Base-by-base conservation (phyloP, 1,139 yeast genomes). In the Petasospora rhodanensis region DNA sequence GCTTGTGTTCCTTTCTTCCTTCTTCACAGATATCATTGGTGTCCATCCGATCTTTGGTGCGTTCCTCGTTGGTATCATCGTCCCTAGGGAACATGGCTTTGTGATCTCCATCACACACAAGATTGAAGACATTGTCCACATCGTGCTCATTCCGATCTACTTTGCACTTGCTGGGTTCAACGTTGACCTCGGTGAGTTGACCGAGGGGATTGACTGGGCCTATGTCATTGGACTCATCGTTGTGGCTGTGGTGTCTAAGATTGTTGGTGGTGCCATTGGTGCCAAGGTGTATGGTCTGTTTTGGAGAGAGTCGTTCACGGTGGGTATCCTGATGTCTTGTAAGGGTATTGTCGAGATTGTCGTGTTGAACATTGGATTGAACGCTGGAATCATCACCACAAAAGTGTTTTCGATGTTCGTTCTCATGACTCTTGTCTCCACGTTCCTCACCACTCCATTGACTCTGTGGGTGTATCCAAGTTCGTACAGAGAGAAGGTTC, bases 1-100 rank as follows among this genome's bases (percentile, higher is more conserved):
- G 12, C 49, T 73, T 42, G 78, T 76, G 41, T 73, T 82, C 42
- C 58, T 71, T 4, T 79, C 89, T 3, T 74, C 93, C 1, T 83
- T 82, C 57, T 80, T 73, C 55, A 83, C 93, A 3, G 87, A 81
- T 54, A 78, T 81, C 37, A 79, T 82, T 42, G 93, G 93, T 3
- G 89, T 81, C 9, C 87, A 79, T 54, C 78, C 86, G 0, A 82
- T 83, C 50, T 83, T 83, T 55, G 94, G 93, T 24, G 89, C 91
- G 0, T 82, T 82, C 53, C 68, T 83, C 59, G 76, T 78, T 9
- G 94, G 94, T 5, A 62, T 79, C 18, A 74, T 82, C 37, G 73
- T 81, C n/a, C 93, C 94, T 10, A 67, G 91, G 47, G 87, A 81
- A 36, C 75, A 79, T 47, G 81, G 81, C 11, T 80, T 77, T 51